These are phyloP conservation scores for Spergularia marina DNA, from an alignment of 148 eudicot genomes.

Conservation along the genomic window DNA sequence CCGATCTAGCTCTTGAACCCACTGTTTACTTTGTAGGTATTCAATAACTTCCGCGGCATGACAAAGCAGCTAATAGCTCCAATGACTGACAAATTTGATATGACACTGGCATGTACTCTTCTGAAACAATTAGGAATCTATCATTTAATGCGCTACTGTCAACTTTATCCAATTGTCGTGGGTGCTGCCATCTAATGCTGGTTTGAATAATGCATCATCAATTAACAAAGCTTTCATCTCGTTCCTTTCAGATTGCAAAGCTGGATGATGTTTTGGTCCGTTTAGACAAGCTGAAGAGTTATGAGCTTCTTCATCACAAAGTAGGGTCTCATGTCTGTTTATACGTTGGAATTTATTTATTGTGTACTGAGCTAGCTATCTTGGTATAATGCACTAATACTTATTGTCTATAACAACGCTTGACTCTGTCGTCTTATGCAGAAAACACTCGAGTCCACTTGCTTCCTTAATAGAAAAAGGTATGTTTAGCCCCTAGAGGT, in stretches of 20 bases:
- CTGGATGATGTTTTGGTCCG: constrained; percentile 53
- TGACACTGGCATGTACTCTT: constrained; percentile 46
- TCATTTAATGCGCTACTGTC: background rate
- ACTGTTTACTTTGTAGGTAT: constrained; percentile 44
- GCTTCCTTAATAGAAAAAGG: constrained; percentile 43
- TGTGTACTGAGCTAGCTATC: background rate
- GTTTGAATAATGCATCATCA: background rate
- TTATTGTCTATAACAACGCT: background rate
- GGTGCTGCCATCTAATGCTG: background rate
- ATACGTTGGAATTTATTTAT: background rate
- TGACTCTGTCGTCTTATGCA: constrained; percentile 35
- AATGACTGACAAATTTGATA: constrained; percentile 42
- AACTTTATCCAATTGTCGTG: background rate
- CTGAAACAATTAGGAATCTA: constrained; percentile 14
- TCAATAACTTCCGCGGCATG: constrained; percentile 41
- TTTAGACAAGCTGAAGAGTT: constrained; percentile 48
- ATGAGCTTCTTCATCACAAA: constrained; percentile 39
- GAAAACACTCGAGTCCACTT: constrained; percentile 39
- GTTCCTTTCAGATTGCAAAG: constrained; percentile 45
- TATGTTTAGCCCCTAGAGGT: constrained; percentile 23
- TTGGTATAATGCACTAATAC: background rate
- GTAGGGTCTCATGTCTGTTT: constrained; percentile 57
- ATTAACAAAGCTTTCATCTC: background rate
- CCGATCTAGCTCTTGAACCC: constrained; percentile 10
- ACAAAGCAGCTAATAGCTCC: constrained; percentile 40